Base-by-base conservation (phyloP, 192 early-diverging fungal species). In the Coemansia sp. region DNA sequence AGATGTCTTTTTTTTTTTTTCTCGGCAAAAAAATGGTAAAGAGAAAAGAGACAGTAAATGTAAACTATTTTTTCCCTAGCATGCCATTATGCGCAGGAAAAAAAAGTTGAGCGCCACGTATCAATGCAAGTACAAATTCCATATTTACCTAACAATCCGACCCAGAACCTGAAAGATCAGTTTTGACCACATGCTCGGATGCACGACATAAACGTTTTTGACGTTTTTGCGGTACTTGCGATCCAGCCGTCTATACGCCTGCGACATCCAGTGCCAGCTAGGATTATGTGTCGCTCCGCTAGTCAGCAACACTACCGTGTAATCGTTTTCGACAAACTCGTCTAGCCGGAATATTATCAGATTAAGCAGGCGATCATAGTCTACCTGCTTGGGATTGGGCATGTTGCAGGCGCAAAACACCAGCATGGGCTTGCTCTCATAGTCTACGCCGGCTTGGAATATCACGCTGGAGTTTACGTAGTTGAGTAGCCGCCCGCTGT, bases 201-300 rank as follows among this genome's bases (percentile, higher is more conserved):
- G 93, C 2, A 98, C 92, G 16, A 98, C 84, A 68, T 90, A 91
- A 0, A 98, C 68, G 35, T 80, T 82, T 75, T 95, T 96, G 23
- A 98, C 72, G 72, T 98, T 94, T 72, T 98, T 98, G 30, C 92
- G 86, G 77, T 89, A 87, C 89, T 86, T 90, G 66, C 91, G 61
- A 38, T 84, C 82, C 19, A 96, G 57, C 11, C 83, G 78, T 3
- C 86, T 68, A 55, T 96, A 94, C 18, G 91, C 91, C 66, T 82
- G 84, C 46, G 86, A 76, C 38, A 94, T 68, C 92, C 92, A 96
- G 2, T 71, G 43, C 91, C 91, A 93, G 1, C 81, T 78, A 18
- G 92, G 91, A 26, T 80, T 81, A 63, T 91, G 80, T 41, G 79
- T 42, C 3, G 85, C 85, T 19, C 88, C 90, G 35, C 84, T 84